Percentiles rank a stretch among this genome's conserved stretches.
Evolutionary conservation across 108 stramenopile species (phyloP).

Genomic region (Aurantiochytrium sp.): DNA sequence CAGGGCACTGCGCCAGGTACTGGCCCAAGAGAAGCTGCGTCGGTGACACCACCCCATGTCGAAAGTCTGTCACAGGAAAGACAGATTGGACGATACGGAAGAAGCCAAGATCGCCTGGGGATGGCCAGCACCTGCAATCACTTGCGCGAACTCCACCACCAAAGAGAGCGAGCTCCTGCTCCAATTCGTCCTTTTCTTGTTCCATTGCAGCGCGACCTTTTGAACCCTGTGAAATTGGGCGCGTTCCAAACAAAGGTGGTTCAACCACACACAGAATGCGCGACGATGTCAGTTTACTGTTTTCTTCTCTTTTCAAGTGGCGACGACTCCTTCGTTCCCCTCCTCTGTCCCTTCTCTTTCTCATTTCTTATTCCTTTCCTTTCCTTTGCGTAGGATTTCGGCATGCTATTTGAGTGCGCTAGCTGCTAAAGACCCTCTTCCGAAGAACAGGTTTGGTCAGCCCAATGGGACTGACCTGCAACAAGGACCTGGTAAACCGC

Average conservation of each 20-base stretch:
- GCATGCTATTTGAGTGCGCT: neutral
- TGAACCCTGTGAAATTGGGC: neutral
- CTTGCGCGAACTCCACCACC: neutral
- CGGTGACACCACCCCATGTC: neutral
- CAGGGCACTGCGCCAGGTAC: neutral
- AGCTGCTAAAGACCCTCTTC: no score
- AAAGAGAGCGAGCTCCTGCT: neutral
- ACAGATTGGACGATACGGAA: neutral
- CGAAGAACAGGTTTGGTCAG: neutral
- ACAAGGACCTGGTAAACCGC: neutral
- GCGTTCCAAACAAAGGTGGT: neutral
- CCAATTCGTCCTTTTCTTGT: neutral
- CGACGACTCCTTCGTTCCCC: no score
- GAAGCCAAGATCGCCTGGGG: neutral
- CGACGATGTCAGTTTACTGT: no score
- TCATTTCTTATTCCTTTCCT: neutral
- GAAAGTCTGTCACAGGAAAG: constrained; percentile 5
- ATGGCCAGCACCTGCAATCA: neutral
- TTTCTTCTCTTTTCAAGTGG: no score
- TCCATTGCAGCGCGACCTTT: neutral
- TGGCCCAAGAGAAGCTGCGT: neutral
- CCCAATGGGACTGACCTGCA: neutral
- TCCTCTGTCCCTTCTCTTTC: no score
- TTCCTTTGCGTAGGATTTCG: neutral
- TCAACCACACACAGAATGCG: neutral